Conservation (phyloP, 331 rosid species). For the Cydonia oblonga region DNA sequence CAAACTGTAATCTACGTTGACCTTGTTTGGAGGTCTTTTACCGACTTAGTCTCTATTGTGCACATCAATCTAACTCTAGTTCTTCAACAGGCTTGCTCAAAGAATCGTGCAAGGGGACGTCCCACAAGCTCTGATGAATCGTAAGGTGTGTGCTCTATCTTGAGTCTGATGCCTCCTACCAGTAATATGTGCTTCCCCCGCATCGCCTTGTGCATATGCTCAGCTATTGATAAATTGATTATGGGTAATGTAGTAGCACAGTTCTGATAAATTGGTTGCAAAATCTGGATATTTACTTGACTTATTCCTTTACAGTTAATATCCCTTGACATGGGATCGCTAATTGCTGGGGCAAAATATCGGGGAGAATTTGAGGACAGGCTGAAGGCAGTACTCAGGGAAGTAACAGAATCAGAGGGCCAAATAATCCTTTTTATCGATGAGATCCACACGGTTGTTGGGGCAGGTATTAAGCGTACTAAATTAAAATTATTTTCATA, state of each 20-base stretch:
- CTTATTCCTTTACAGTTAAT: conserved; percentile 49
- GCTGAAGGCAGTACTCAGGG: conserved; percentile 95
- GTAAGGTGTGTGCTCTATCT: conserved; percentile 52
- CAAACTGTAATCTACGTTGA: not conserved
- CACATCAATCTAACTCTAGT: not conserved
- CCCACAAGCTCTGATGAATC: conserved; percentile 95
- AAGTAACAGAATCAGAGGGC: conserved; percentile 98
- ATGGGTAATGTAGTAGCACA: not conserved
- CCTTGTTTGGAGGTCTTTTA: not conserved
- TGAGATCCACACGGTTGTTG: conserved; percentile 55
- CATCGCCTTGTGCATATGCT: not conserved
- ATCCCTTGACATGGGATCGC: conserved; percentile 98
- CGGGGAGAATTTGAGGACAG: conserved; percentile 99
- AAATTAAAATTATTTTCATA: not conserved
- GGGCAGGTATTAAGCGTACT: conserved; percentile 60
- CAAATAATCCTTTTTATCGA: conserved; percentile 59
- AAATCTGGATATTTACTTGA: conserved; percentile 15
- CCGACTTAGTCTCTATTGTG: not conserved
- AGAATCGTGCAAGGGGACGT: conserved; percentile 97
- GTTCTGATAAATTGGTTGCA: not conserved
- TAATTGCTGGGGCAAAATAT: conserved; percentile 96
- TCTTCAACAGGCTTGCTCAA: conserved; percentile 80
- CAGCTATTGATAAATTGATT: not conserved
- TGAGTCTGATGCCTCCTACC: not conserved
- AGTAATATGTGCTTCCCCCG: not conserved